Evolutionary conservation across 805 yeast genomes (phyloP).

Genomic region (Cyberlindnera mrakii): DNA sequence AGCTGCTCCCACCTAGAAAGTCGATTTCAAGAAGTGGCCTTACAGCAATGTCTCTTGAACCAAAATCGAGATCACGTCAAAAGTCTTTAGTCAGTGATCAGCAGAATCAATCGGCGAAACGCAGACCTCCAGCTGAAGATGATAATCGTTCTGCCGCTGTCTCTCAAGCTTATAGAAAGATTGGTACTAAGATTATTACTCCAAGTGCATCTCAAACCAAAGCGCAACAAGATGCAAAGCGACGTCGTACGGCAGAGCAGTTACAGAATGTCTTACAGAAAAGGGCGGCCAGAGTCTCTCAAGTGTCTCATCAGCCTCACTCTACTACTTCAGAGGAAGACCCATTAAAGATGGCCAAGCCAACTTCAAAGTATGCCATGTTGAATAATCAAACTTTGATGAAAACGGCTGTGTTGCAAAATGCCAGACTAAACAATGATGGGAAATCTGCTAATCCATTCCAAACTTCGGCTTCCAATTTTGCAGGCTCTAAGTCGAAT

Average conservation of each 20-base stretch:
- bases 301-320: neutral
- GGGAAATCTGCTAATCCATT: slow-evolving; percentile 10
- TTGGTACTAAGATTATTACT: slow-evolving; percentile 20
- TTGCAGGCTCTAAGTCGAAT: slow-evolving; percentile 3
- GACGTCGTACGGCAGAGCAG: slow-evolving; percentile 23
- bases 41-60: slow-evolving; percentile 16
- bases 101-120: slow-evolving; percentile 3
- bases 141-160: slow-evolving; percentile 2
- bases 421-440: slow-evolving; percentile 23
- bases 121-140: slow-evolving; percentile 20
- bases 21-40: slow-evolving; percentile 16
- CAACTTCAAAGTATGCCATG: slow-evolving; percentile 8
- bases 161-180: slow-evolving; percentile 19
- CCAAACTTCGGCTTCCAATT: slow-evolving; percentile 4
- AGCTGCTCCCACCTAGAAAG: slow-evolving; percentile 12
- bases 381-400: slow-evolving; percentile 22
- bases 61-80: slow-evolving; percentile 13
- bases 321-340: slow-evolving; percentile 2
- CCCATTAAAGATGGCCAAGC: slow-evolving; percentile 5
- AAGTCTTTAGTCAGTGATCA: slow-evolving; percentile 16
- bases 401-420: slow-evolving; percentile 29
- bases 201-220: slow-evolving; percentile 13
- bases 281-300: slow-evolving; percentile 23
- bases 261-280: slow-evolving; percentile 16
- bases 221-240: slow-evolving; percentile 18